Evolutionary conservation across 139 green algal species (phyloP).

Genomic region (Tetraselmis striata): DNA sequence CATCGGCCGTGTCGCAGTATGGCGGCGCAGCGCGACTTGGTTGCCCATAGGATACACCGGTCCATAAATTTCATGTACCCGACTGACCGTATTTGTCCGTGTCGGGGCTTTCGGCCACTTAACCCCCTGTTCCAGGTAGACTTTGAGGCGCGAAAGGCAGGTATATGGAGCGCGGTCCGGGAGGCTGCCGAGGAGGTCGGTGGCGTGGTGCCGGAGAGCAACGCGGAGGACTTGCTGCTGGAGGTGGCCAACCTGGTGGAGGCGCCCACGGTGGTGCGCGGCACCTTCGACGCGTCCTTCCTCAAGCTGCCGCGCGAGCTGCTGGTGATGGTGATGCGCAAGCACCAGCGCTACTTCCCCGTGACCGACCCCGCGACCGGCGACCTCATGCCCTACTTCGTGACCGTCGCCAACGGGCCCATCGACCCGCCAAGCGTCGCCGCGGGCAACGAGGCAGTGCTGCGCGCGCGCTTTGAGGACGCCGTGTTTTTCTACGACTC

Average conservation of each 20-base stretch:
- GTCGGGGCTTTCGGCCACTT: background rate
- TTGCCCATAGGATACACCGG: no score
- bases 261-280: conserved; percentile 70
- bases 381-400: conserved; percentile 78
- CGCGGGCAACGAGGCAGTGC: conserved; percentile 90
- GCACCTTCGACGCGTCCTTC: conserved; percentile 77
- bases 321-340: conserved; percentile 96
- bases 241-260: conserved; percentile 91
- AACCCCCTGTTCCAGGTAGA: background rate
- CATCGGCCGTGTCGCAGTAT: no score
- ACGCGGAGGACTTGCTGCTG: conserved; percentile 53
- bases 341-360: conserved; percentile 99
- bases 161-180: background rate
- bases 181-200: conserved; percentile 24
- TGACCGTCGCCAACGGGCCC: conserved; percentile 90
- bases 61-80: no score
- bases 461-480: conserved; percentile 94
- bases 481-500: conserved; percentile 93
- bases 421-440: conserved; percentile 66
- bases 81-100: no score
- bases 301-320: conserved; percentile 85
- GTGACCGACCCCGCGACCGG: conserved; percentile 49
- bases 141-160: background rate
- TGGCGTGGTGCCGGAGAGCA: conserved; percentile 53
- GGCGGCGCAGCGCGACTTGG: no score